Conservation (phyloP, 345 rosid genomes). For the Gossypium stocksii region DNA sequence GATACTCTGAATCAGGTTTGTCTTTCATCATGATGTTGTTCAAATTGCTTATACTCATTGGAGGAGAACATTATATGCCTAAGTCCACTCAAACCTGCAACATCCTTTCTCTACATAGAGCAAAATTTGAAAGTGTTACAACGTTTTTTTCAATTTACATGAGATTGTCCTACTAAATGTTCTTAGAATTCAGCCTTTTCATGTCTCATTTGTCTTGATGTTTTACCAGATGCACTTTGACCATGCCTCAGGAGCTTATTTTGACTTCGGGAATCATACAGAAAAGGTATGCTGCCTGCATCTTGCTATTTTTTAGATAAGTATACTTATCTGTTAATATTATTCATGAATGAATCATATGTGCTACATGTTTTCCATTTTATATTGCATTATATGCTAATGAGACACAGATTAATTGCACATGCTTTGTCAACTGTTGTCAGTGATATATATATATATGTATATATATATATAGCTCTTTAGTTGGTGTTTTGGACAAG, state of each 20-base stretch:
- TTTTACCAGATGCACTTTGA: constrained; percentile 78
- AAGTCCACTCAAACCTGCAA: too few species aligned
- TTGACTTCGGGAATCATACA: constrained; percentile 89
- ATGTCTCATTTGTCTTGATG: constrained; percentile 3
- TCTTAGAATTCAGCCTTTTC: neutral
- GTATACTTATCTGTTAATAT: neutral
- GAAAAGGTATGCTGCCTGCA: constrained; percentile 54
- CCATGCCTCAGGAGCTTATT: constrained; percentile 67
- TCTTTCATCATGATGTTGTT: neutral
- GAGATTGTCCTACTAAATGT: neutral
- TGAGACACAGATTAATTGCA: neutral
- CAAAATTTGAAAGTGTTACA: neutral
- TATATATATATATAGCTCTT: neutral
- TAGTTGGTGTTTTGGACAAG: neutral
- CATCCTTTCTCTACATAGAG: neutral
- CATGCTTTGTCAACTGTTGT: neutral
- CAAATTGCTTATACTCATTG: neutral
- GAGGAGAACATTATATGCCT: too few species aligned
- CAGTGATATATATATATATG: neutral
- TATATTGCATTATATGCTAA: neutral
- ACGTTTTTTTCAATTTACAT: neutral
- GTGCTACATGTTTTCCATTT: neutral
- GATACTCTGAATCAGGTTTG: constrained; percentile 72
- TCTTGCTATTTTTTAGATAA: neutral
- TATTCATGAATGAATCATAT: neutral